Base-by-base conservation (phyloP, 257 asterid genomes). In the Jacaranda copaia region DNA sequence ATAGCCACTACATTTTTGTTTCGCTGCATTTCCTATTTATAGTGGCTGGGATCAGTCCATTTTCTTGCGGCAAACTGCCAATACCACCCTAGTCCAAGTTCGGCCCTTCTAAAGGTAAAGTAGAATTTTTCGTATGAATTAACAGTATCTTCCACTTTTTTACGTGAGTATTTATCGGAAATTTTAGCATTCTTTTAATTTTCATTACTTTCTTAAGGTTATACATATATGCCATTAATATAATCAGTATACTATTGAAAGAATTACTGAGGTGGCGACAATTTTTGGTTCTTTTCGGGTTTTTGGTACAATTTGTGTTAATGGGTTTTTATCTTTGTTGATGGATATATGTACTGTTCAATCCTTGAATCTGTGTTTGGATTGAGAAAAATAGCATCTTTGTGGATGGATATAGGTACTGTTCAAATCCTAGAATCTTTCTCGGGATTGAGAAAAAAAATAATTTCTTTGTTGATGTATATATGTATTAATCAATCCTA, bases 1-100 rank as follows among this genome's bases (percentile, higher is more conserved):
- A n/a, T 19, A 13, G 18, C 68, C 3, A 20, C 58, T 15, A 1
- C 53, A 15, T 46, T 32, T 51, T 78, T 32, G 63, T 4, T 56
- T 57, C 38, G n/a, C 25, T 16, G 6, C 18, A 36, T 11, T 42
- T 8, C 57, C 65, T 79, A 65, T 73, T 16, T 79, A 73, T 79
- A 55, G 40, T 62, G 68, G 68, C 56, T 53, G 61, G 35, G 25
- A 20, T 65, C 14, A 14, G 38, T 20, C 46, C 19, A 51, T 64
- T 64, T 65, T 32, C 63, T 72, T 56, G 38, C 8, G 15, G 59
- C 20, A 20, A 62, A 52, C 19, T 46, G 40, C 45, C 70, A 20
- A 40, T 16, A 8, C 57, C 35, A 42, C 42, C 6, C 46, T 38
- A 25, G 32, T 25, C 32, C 32, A 25, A 25, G 32, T 25, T 2